These are phyloP conservation scores for Forsythia suspensa DNA, from an alignment of 257 asterid genomes.

Conservation along the genomic window DNA sequence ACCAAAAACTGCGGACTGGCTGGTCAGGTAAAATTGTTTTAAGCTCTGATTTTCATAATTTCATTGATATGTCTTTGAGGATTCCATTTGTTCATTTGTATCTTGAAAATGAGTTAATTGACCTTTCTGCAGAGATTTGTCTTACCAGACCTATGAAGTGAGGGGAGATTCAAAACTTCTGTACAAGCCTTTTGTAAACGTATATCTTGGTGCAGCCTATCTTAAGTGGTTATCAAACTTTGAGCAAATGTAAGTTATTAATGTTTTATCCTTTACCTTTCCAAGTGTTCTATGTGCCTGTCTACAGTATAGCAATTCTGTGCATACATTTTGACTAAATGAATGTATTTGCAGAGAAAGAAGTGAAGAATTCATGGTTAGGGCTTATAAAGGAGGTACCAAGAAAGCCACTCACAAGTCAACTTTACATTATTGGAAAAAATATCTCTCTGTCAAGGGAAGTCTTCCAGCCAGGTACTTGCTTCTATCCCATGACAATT, in stretches of 20 bases:
- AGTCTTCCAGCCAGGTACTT: constrained; percentile 84
- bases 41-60: not conserved
- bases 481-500: constrained; percentile 14
- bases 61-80: not conserved
- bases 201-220: constrained; percentile 90
- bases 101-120: constrained; percentile 24
- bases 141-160: constrained; percentile 53
- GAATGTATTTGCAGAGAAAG: constrained; percentile 61
- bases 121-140: constrained; percentile 67
- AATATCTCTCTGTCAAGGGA: constrained; percentile 78
- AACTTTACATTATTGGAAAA: constrained; percentile 75
- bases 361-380: constrained; percentile 87
- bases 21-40: constrained; percentile 47
- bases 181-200: constrained; percentile 72
- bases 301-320: constrained; percentile 2
- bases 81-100: constrained; percentile 3
- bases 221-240: constrained; percentile 78
- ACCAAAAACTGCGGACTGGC: constrained; percentile 79
- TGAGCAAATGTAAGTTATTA: constrained; percentile 59
- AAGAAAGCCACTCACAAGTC: constrained; percentile 87
- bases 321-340: constrained; percentile 7
- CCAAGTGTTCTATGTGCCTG: not conserved
- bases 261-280: not conserved
- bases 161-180: constrained; percentile 48
- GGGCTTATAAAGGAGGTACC: constrained; percentile 89